Base-by-base conservation (phyloP, 2,329 filamentous ascomycete genomes). In the Sporothrix schenckii region DNA sequence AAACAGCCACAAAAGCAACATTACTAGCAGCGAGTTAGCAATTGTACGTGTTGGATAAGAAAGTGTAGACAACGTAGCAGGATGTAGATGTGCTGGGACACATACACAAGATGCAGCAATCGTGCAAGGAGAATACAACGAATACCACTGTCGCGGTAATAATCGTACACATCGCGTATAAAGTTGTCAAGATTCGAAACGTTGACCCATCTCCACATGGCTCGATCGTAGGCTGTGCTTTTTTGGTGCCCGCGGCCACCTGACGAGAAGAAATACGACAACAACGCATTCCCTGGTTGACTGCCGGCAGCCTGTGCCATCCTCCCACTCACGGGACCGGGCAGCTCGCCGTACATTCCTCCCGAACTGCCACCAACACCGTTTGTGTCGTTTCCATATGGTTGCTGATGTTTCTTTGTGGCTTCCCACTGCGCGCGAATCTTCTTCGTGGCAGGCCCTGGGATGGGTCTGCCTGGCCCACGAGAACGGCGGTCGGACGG, bases 161-260 rank as follows among this genome's bases (percentile, higher is more conserved):
- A 97, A 74, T 91, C 86, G 78, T 97, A 97, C 3, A 97, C 92
- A 73, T 88, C 91, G 69, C 88, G 87, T 77, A 97, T 88, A 78
- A 97, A 97, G 75, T 89, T 90, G 79, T 97, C 94, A 68, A 97
- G 83, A 77, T 97, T 95, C 50, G 92, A 88, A 70, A 95, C 92
- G 76, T 97, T 97, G 69, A 92, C 92, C 92, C 94, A 97, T 80
- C 92, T 87, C 90, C 93, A 97, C 83, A 97, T 88, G 3, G 94
- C 93, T 79, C 90, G 91, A 77, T 94, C 91, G 79, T 89, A 89
- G 14, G 81, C 81, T 68, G 77, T 80, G 11, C 79, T 71, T 9
- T 69, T 72, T 27, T 72, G 68, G 14, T 30, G 9, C 21, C 72
- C 68, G 13, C 27, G 27, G 27, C 70, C 68, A 1, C 39, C 21